Conservation (phyloP, 192 early-diverging fungal species). For the Mortierella antarctica region DNA sequence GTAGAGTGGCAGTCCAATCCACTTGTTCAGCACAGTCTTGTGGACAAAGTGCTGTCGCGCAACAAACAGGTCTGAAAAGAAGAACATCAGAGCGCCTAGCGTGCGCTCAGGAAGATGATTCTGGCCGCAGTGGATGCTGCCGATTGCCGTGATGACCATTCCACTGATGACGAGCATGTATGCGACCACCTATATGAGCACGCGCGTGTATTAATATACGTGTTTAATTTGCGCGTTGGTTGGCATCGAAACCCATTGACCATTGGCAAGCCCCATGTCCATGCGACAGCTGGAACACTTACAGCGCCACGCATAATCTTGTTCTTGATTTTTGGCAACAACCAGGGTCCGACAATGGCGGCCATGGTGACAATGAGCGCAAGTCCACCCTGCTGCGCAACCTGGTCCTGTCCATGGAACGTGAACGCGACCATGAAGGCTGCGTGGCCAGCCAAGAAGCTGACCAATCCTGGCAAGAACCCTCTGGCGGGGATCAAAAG, state of each 20-base stretch:
- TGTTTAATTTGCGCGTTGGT: no score
- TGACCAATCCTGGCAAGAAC: slow-evolving; percentile 40
- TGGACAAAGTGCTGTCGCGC: slow-evolving; percentile 43
- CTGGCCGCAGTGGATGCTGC: slow-evolving; percentile 26
- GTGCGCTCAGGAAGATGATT: slow-evolving; percentile 31
- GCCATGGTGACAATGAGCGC: slow-evolving; percentile 32
- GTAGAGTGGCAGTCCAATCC: slow-evolving; percentile 50
- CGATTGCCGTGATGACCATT: slow-evolving; percentile 40
- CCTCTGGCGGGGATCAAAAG: slow-evolving; percentile 31
- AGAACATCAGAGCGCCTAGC: slow-evolving; percentile 45
- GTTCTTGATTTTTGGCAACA: slow-evolving; percentile 51
- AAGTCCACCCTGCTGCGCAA: slow-evolving; percentile 13
- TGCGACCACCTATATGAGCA: slow-evolving; percentile 18
- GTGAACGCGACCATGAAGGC: slow-evolving; percentile 50
- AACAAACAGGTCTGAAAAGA: slow-evolving; percentile 43
- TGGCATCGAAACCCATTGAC: neutral
- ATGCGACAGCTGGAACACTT: neutral
- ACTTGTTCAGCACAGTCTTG: slow-evolving; percentile 43
- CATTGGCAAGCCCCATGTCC: neutral
- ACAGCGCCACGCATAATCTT: slow-evolving; percentile 49
- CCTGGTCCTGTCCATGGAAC: slow-evolving; percentile 41
- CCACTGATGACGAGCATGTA: slow-evolving; percentile 48
- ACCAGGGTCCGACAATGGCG: slow-evolving; percentile 37
- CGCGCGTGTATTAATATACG: no score
- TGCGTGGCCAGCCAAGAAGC: slow-evolving; percentile 41